A percentile compares a stretch with the other conserved stretches of the same genome.
Conservation (phyloP, 306 rosid species). For the Ammopiptanthus mongolicus region DNA sequence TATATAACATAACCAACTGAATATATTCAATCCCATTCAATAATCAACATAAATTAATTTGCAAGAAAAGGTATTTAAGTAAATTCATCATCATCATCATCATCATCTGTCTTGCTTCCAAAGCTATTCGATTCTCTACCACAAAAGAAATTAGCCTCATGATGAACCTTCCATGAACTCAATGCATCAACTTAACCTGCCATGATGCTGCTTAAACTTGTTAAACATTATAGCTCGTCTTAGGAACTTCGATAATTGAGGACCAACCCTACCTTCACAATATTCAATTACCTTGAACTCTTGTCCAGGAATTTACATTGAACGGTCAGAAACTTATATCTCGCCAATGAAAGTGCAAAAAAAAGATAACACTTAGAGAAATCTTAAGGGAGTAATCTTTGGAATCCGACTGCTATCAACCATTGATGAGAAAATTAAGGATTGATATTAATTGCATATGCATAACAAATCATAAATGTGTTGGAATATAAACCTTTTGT, state of each 20-base stretch:
- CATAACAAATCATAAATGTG: too few species aligned
- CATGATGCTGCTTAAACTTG: conserved; percentile 9
- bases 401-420: too few species aligned
- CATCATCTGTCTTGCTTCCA: conserved; percentile 20
- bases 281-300: conserved; percentile 4
- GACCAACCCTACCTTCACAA: background rate
- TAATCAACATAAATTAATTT: conserved; percentile 20
- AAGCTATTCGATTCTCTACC: conserved; percentile 16
- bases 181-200: background rate
- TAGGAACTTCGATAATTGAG: background rate
- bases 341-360: conserved; percentile 11
- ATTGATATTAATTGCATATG: too few species aligned
- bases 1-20: conserved; percentile 4
- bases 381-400: too few species aligned
- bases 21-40: conserved; percentile 15
- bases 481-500: too few species aligned
- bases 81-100: too few species aligned
- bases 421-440: too few species aligned
- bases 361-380: too few species aligned
- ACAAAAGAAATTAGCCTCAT: background rate
- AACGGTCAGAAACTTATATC: background rate
- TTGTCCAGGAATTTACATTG: background rate
- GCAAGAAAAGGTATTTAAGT: conserved; percentile 18
- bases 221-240: background rate
- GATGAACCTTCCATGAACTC: conserved; percentile 6